A percentile compares a stretch with the other conserved stretches of the same genome.
phyloP scores from a whole-genome alignment of 352 stramenopile species.

The Pythium sukuiense region DNA sequence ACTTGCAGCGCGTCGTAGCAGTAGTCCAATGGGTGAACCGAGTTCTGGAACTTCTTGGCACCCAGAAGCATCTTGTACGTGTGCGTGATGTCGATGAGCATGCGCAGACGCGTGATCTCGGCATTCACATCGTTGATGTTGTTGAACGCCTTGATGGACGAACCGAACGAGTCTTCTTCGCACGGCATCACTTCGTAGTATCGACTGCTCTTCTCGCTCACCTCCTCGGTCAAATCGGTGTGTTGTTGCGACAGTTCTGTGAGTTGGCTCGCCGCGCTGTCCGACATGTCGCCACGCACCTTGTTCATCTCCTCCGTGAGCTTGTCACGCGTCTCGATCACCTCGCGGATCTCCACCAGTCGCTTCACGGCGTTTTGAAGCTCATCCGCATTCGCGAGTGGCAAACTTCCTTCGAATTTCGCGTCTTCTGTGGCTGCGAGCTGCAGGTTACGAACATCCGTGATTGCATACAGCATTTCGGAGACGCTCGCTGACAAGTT shows the following conservation, averaged over 20 bases:
- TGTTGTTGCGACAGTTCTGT: constrained; percentile 51
- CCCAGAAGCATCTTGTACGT: constrained; percentile 81
- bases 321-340: constrained; percentile 53
- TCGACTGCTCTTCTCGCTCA: constrained; percentile 70
- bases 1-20: constrained; percentile 79
- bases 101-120: constrained; percentile 61
- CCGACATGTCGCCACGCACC: constrained; percentile 46
- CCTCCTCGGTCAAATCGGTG: constrained; percentile 50
- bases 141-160: constrained; percentile 66
- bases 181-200: constrained; percentile 84
- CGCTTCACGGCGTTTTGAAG: constrained; percentile 45
- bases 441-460: constrained; percentile 67
- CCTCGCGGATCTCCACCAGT: constrained; percentile 44
- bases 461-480: constrained; percentile 65
- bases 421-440: constrained; percentile 55
- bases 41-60: constrained; percentile 41
- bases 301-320: constrained; percentile 51
- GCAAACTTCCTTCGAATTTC: constrained; percentile 51
- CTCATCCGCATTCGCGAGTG: constrained; percentile 63
- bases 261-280: constrained; percentile 40
- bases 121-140: constrained; percentile 51
- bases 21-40: constrained; percentile 70
- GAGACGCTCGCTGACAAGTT: constrained; percentile 39
- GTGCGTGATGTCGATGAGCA: constrained; percentile 68
- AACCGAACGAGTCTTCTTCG: constrained; percentile 59